phyloP scores from a whole-genome alignment of 495 filamentous ascomycete genomes.

The Penicillium alfredii region DNA sequence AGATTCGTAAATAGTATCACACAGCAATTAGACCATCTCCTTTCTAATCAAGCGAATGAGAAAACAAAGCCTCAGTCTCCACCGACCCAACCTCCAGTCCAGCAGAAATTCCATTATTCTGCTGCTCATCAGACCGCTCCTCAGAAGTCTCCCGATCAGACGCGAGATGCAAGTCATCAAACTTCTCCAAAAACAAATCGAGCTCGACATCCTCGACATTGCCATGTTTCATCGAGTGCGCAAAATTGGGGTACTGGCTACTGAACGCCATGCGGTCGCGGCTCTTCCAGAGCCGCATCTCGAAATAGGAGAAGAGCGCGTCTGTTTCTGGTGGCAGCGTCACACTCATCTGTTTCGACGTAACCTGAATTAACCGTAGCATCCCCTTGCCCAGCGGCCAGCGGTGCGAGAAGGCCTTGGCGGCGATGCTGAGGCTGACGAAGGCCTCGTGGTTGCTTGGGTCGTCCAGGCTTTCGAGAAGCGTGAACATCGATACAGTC shows the following conservation, averaged over 20 bases:
- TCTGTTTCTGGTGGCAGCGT: constrained; percentile 25
- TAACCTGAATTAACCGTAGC: constrained; percentile 30
- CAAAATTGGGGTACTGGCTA: constrained; percentile 32
- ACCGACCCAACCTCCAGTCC: too few species aligned
- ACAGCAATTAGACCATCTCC: too few species aligned
- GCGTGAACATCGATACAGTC: constrained; percentile 23
- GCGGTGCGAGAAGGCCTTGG: constrained; percentile 20
- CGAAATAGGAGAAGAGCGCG: constrained; percentile 26
- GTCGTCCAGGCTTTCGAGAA: constrained; percentile 25
- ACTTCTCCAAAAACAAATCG: constrained; percentile 26
- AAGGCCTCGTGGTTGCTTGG: constrained; percentile 22
- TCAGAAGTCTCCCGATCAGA: neutral
- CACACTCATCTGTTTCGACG: constrained; percentile 22
- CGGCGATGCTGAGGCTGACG: constrained; percentile 20
- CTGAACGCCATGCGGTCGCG: constrained; percentile 21
- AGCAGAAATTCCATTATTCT: too few species aligned
- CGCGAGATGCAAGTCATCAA: constrained; percentile 19
- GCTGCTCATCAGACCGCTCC: neutral
- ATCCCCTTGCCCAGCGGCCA: constrained; percentile 30
- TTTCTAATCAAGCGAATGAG: too few species aligned
- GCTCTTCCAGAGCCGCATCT: constrained; percentile 16
- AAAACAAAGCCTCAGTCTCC: too few species aligned
- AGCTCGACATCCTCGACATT: constrained; percentile 13
- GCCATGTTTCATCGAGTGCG: constrained; percentile 7
- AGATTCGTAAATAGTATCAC: too few species aligned